phyloP scores from a whole-genome alignment of 345 rosid genomes.

The Erodium maritimum region DNA sequence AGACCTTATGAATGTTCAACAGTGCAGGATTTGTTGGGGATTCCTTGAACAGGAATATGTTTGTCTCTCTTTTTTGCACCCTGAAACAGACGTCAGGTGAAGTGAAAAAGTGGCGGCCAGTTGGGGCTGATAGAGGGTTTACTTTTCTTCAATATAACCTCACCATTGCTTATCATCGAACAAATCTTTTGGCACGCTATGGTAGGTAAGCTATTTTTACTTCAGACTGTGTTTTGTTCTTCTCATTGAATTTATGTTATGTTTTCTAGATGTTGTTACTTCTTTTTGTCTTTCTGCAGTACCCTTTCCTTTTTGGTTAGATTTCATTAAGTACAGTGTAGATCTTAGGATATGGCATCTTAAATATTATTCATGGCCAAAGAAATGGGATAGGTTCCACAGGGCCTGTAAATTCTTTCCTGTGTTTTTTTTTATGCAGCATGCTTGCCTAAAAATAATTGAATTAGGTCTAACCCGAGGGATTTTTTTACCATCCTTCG shows the following conservation, averaged over 20 bases:
- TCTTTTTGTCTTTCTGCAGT: background rate
- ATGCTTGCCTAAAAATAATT: no score
- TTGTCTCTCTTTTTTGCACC: constrained; percentile 71
- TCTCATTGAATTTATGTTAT: background rate
- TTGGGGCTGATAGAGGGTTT: constrained; percentile 89
- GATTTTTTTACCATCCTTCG: no score
- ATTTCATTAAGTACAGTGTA: no score
- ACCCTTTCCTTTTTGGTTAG: no score
- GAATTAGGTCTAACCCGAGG: no score
- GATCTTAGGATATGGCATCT: no score
- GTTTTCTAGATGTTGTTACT: background rate
- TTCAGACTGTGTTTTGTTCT: background rate
- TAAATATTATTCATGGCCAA: no score
- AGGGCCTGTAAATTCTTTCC: no score
- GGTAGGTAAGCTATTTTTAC: constrained; percentile 72
- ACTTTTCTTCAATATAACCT: constrained; percentile 67
- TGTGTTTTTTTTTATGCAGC: no score
- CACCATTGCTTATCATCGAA: constrained; percentile 84
- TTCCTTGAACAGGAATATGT: constrained; percentile 93
- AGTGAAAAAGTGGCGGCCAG: constrained; percentile 90
- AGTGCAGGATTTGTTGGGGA: constrained; percentile 95
- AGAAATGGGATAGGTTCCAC: no score
- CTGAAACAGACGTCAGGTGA: constrained; percentile 45
- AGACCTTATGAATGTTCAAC: constrained; percentile 24
- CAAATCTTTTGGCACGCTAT: constrained; percentile 79